Evolutionary conservation across 768 basidiomycete genomes (phyloP).

Genomic region (Trametes elegans): DNA sequence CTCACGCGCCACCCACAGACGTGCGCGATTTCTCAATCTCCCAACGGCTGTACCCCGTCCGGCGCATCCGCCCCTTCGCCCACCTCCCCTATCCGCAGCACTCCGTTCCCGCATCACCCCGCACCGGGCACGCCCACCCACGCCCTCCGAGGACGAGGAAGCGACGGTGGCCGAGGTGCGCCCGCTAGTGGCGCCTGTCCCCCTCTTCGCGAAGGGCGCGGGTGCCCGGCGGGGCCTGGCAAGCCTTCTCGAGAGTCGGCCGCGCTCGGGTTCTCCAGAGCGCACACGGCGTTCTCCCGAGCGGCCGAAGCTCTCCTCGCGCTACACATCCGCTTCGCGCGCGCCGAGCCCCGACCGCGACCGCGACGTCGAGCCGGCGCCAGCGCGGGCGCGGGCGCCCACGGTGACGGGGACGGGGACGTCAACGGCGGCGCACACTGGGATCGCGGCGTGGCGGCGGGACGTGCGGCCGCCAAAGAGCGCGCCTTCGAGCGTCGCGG

Average conservation of each 20-base stretch:
- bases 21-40: constrained; percentile 77
- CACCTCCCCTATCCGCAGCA: constrained; percentile 14
- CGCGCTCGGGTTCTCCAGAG: constrained; percentile 25
- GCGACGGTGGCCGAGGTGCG: constrained; percentile 5
- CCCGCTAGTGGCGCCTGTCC: constrained; percentile 1
- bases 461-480: constrained; percentile 19
- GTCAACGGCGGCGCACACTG: constrained; percentile 28
- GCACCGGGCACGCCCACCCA: constrained; percentile 9
- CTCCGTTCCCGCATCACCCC: constrained; percentile 5
- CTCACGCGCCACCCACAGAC: constrained; percentile 41
- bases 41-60: constrained; percentile 52
- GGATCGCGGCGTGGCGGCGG: constrained; percentile 17
- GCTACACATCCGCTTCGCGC: constrained; percentile 28
- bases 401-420: not conserved
- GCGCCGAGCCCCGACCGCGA: constrained; percentile 38
- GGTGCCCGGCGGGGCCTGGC: constrained; percentile 34
- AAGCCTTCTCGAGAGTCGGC: constrained; percentile 36
- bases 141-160: constrained; percentile 15
- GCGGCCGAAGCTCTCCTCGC: constrained; percentile 33
- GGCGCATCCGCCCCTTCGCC: constrained; percentile 26
- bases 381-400: not conserved
- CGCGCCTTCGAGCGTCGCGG: constrained; percentile 29
- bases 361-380: not conserved
- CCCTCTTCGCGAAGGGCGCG: constrained; percentile 27
- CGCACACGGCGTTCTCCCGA: constrained; percentile 26